Conservation (phyloP, 2,329 filamentous ascomycete genomes). For the Penicillium italicum region DNA sequence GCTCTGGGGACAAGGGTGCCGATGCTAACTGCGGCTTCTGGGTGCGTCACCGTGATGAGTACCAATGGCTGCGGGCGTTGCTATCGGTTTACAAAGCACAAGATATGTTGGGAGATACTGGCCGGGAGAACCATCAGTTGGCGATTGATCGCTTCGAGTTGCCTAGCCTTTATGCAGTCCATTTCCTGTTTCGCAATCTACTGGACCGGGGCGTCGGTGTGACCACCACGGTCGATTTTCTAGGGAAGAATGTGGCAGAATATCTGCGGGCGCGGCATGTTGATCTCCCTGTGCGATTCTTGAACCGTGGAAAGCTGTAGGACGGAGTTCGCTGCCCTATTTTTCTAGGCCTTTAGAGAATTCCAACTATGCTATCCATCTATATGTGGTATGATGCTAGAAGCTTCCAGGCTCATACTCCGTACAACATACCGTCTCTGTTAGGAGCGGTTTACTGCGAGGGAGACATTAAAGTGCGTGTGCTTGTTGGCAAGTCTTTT, state of each 20-base stretch:
- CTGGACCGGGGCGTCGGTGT: slow-evolving; percentile 37
- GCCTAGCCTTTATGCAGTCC: slow-evolving; percentile 40
- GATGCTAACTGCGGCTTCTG: slow-evolving; percentile 50
- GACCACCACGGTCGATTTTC: slow-evolving; percentile 36
- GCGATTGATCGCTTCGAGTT: slow-evolving; percentile 48
- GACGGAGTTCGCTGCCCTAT: neutral
- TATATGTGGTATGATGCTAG: too few species aligned
- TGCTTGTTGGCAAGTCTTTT: too few species aligned
- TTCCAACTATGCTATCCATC: neutral
- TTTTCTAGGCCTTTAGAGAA: neutral
- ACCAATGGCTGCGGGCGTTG: slow-evolving; percentile 38
- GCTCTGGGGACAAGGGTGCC: slow-evolving; percentile 45
- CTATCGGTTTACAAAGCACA: slow-evolving; percentile 18
- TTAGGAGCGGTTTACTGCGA: too few species aligned
- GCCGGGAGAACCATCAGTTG: slow-evolving; percentile 4
- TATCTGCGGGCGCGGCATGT: slow-evolving; percentile 36
- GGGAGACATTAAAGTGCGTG: too few species aligned
- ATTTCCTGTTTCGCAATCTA: slow-evolving; percentile 40
- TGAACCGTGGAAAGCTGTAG: slow-evolving; percentile 29
- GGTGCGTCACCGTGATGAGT: slow-evolving; percentile 42
- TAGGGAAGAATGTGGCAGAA: slow-evolving; percentile 42
- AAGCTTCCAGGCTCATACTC: too few species aligned
- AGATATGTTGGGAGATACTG: slow-evolving; percentile 19
- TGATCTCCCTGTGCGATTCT: slow-evolving; percentile 35
- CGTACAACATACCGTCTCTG: too few species aligned